Conservation (phyloP, 1,139 yeast species). For the Geotrichum fermentans region DNA sequence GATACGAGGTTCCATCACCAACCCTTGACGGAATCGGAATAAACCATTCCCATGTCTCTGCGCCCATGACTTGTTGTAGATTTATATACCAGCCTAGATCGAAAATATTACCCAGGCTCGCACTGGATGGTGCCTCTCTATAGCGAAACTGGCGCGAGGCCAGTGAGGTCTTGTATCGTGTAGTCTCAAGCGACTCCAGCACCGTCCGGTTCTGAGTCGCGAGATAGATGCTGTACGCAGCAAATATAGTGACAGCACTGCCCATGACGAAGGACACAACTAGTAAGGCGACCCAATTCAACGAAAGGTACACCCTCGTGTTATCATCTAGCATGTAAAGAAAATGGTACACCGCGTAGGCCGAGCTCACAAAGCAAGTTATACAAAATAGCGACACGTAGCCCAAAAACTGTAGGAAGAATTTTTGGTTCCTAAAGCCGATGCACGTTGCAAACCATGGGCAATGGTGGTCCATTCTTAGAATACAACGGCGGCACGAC, state of each 20-base stretch:
- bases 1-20: constrained; percentile 17
- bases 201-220: constrained; percentile 67
- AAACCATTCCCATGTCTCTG: constrained; percentile 58
- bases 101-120: constrained; percentile 58
- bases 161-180: constrained; percentile 46
- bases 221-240: constrained; percentile 55
- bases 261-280: constrained; percentile 59
- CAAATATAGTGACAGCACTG: constrained; percentile 57
- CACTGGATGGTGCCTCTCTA: constrained; percentile 40
- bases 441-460: constrained; percentile 95
- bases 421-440: constrained; percentile 76
- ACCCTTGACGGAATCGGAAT: constrained; percentile 48
- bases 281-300: constrained; percentile 57
- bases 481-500: constrained; percentile 37
- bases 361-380: constrained; percentile 41
- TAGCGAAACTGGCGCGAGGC: constrained; percentile 41
- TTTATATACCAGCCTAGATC: constrained; percentile 63
- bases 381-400: constrained; percentile 52
- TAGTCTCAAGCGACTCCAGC: constrained; percentile 67
- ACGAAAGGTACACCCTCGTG: constrained; percentile 44
- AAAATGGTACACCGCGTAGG: constrained; percentile 36
- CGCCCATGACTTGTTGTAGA: constrained; percentile 73
- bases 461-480: constrained; percentile 73
- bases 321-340: constrained; percentile 3
- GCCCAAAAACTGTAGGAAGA: constrained; percentile 66